Base-by-base conservation (phyloP, 768 basidiomycete species). In the Candolleomyces efflorescens region DNA sequence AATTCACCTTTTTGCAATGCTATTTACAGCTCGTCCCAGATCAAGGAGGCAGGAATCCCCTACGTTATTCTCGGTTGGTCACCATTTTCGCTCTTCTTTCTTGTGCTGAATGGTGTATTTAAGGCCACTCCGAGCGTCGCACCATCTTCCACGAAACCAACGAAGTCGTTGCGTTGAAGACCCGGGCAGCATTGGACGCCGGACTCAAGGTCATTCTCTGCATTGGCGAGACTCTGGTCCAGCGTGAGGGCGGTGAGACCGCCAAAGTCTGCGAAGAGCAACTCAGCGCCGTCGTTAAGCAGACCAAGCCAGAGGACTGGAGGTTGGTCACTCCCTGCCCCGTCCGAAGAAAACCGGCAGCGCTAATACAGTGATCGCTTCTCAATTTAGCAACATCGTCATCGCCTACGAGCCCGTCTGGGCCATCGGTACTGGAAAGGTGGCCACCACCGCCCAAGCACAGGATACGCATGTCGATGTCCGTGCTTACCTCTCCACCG, bases 371-470 rank as follows among this genome's bases (percentile, higher is more conserved):
- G 13, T 50, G 49, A 12, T 3, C n/a, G 3, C 3, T 27, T n/a
- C 13, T 50, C 24, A 44, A 27, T 26, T 32, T 48, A 95, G 94
- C 67, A 85, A 90, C 61, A 79, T 98, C 67, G 96, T 99, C 58
- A 81, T 99, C 65, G 97, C 97, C 18, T 99, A 95, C 72, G 93
- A 96, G 72, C 92, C 94, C 44, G 92, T 98, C 17, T 98, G 97
- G 96, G 96, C 97, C 36, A 98, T 98, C 71, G 97, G 97, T 46
- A 98, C 96, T 12, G 96, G 96, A 62, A 96, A 90, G 71, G 95
- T 97, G 53, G 96, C 96, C 46, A 92, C 92, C 32, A 78, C 90
- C 0, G 79, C 78, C n/a, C 90, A 98, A 76, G 97, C 97, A 1
- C 96, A 98, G 73, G 90, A 94, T 43, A 85, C 91, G 2, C 97